Base-by-base conservation (phyloP, 352 stramenopile species). In the Pythium brachiatum region DNA sequence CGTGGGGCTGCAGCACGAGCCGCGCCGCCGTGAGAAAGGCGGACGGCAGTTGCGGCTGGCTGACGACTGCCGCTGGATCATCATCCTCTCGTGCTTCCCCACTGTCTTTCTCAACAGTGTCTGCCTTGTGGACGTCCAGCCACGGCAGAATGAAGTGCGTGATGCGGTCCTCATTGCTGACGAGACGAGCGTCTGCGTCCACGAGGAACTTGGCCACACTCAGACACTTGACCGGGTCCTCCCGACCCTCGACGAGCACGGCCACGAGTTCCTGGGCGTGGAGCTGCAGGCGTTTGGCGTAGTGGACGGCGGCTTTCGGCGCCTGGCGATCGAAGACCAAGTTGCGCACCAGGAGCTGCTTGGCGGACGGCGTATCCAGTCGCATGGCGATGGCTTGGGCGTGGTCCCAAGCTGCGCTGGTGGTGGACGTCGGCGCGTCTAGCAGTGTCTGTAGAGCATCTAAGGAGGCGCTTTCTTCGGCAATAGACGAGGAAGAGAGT, bases 261-360 rank as follows among this genome's bases (percentile, higher is more conserved):
- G 13, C 39, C 57, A 90, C 18, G 5, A 86, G 50, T 31, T 81
- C 76, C 31, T 68, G 27, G 2, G 62, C 47, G 7, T 41, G 32
- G 39, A 88, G 15, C 39, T 63, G 54, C 27, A 92, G 65, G 1
- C 83, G 81, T 57, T 81, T 78, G 23, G 78, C 75, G 69, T 92
- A 92, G 57, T 92, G 83, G 20, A 75, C 83, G 3, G 81, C 83
- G 4, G 81, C 81, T 38, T 72, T 72, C 4, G 75, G 74, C n/a
- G 68, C 73, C 31, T 73, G 32, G 16, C 70, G 74, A 8, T 64
- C 25, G 36, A 62, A 65, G 39, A 92, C 61, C 60, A 92, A 66
- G 12, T 55, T 54, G 7, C 55, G 60, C 7, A 91, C 62, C 23
- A 90, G 54, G 12, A 70, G 58, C 26, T 66, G 53, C 6, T 74